These are phyloP conservation scores for Mucor lusitanicus DNA, from an alignment of 371 early-diverging fungal genomes.

Conservation along the genomic window DNA sequence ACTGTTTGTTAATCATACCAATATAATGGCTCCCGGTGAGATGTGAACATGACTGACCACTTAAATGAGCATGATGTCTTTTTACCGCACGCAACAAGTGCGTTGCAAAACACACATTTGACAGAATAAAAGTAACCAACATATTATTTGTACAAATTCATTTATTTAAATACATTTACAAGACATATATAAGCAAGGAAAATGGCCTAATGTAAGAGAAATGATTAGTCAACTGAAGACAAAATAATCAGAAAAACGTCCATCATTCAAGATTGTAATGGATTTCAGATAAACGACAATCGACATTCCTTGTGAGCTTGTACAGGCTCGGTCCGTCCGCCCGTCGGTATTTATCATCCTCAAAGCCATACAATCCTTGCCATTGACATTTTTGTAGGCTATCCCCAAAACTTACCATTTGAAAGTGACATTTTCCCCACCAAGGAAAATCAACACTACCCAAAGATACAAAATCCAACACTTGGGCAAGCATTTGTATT, in stretches of 20 bases:
- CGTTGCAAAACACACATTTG: too few species aligned
- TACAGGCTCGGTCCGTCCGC: slow-evolving; percentile 38
- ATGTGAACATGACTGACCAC: too few species aligned
- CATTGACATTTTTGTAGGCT: neutral
- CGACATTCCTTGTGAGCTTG: slow-evolving; percentile 31
- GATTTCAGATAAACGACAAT: slow-evolving; percentile 30
- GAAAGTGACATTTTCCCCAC: neutral
- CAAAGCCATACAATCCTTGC: neutral
- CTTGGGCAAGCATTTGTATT: neutral
- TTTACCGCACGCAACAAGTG: too few species aligned
- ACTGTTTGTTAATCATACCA: too few species aligned
- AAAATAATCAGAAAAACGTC: neutral
- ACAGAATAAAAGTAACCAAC: too few species aligned
- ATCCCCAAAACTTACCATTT: slow-evolving; percentile 8
- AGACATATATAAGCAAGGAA: too few species aligned
- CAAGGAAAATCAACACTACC: neutral
- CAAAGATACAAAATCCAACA: neutral
- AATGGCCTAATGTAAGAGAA: neutral
- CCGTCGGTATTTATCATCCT: slow-evolving; percentile 32
- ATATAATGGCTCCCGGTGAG: too few species aligned
- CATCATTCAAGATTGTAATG: neutral
- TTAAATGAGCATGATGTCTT: too few species aligned
- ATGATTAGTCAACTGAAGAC: neutral
- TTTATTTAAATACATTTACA: too few species aligned
- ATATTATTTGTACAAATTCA: too few species aligned